phyloP scores from a whole-genome alignment of 2,329 filamentous ascomycete species.

The Alternaria sp. region DNA sequence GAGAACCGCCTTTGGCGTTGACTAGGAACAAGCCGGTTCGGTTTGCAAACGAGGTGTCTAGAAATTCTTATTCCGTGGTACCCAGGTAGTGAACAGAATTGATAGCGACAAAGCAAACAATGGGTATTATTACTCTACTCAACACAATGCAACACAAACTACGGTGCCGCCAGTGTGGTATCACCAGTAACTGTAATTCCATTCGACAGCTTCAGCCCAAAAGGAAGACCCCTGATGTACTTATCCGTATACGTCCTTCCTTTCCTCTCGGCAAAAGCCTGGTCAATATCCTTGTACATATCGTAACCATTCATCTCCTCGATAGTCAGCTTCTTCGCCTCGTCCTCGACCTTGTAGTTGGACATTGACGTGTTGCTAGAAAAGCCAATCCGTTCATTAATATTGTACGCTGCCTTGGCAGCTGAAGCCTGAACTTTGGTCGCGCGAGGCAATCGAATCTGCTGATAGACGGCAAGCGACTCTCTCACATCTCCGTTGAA shows the following conservation, averaged over 20 bases:
- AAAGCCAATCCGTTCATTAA: constrained; percentile 61
- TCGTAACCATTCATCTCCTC: constrained; percentile 69
- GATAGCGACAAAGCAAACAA: no score
- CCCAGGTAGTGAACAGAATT: no score
- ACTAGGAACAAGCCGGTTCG: no score
- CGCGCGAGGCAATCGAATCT: constrained; percentile 48
- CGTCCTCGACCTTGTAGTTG: constrained; percentile 70
- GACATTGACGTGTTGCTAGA: constrained; percentile 66
- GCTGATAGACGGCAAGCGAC: constrained; percentile 48
- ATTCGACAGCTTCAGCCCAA: constrained; percentile 21
- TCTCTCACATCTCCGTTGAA: constrained; percentile 51
- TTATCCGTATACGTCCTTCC: constrained; percentile 13
- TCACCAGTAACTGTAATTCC: constrained; percentile 6
- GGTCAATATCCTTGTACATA: constrained; percentile 34
- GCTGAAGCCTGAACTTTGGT: constrained; percentile 51
- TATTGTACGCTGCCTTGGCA: constrained; percentile 51
- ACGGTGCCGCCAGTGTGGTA: background rate
- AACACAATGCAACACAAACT: background rate
- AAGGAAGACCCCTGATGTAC: constrained; percentile 18
- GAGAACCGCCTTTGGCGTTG: no score
- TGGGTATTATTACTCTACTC: background rate
- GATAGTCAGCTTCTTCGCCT: constrained; percentile 70
- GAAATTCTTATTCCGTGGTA: no score
- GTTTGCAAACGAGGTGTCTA: no score
- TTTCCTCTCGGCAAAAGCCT: constrained; percentile 24